These are phyloP conservation scores for Dipteronia dyeriana DNA, from an alignment of 345 rosid genomes.

Conservation along the genomic window DNA sequence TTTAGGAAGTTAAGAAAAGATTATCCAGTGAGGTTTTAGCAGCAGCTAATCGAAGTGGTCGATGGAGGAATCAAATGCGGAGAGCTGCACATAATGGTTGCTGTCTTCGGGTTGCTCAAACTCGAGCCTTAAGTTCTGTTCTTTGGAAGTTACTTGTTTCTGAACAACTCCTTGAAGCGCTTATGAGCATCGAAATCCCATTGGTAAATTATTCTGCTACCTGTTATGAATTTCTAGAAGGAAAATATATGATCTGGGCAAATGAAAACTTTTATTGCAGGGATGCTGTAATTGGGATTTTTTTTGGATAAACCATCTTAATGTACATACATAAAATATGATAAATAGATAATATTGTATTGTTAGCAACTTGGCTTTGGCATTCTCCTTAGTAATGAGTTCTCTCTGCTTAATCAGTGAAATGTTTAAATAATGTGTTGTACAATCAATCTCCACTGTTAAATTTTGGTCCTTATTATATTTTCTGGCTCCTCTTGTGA, in stretches of 20 bases:
- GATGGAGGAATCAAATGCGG: slow-evolving; percentile 95
- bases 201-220: slow-evolving; percentile 53
- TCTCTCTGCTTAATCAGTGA: neutral
- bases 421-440: neutral
- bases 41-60: slow-evolving; percentile 85
- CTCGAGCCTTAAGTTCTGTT: slow-evolving; percentile 67
- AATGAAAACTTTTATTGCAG: neutral
- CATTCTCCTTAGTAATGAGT: neutral
- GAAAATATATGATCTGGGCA: slow-evolving; percentile 18
- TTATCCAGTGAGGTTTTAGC: slow-evolving; percentile 79
- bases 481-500: neutral
- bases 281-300: neutral
- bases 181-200: slow-evolving; percentile 72
- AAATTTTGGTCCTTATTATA: neutral
- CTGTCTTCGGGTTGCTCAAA: slow-evolving; percentile 90
- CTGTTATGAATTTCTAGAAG: slow-evolving; percentile 1
- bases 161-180: slow-evolving; percentile 67
- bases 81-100: slow-evolving; percentile 96
- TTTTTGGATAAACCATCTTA: neutral
- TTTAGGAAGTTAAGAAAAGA: slow-evolving; percentile 86
- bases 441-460: neutral
- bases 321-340: neutral
- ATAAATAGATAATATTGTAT: neutral
- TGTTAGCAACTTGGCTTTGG: neutral
- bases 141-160: slow-evolving; percentile 87